Base-by-base conservation (phyloP, 305 asterid genomes). In the Andrographis paniculata region DNA sequence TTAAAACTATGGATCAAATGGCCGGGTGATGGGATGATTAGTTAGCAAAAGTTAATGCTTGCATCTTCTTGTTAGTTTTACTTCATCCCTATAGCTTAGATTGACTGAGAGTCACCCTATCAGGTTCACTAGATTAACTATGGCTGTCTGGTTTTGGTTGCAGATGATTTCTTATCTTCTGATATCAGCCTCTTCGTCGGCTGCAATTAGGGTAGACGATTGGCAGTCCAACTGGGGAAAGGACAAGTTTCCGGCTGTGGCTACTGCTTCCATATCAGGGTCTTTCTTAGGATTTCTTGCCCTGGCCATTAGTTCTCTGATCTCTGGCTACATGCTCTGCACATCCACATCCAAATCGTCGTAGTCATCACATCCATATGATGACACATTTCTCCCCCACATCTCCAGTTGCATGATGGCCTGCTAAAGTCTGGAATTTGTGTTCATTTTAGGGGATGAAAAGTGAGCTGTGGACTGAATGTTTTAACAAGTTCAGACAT, bases 151-250 rank as follows among this genome's bases (percentile, higher is more conserved):
- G n/a, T 63, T 48, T 57, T 58, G 45, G 54, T 45, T 41, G 53
- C 94, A 84, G 97, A 53, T 77, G 50, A 69, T 88, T 17, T 67
- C 97, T 14, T 88, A 88, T 74, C 89, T 88, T 60, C 83, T 88
- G 54, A 70, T 88, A 61, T 88, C 97, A 0, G 88, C 97, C 17
- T 84, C 97, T 49, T 88, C 97, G 31, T 84, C 97, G 2, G 83
- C 95, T 20, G 57, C 82, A 14, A 74, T 82, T 17, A 77, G 93
- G 37, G 61, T 84, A 3, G 82, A 77, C 3, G 95, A 88, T 63
- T 88, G 95, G 97, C 70, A 75, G 55, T 66, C 56, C 13, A 82
- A 84, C 33, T 88, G 94, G 94, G 97, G 97, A 37, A 65, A 69
- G 38, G 97, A 88, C 67, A 82, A 63, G 74, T 88, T 88, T 57